Evolutionary conservation across 2,329 filamentous ascomycete genomes (phyloP).

Genomic region (Aspergillus caelatus): DNA sequence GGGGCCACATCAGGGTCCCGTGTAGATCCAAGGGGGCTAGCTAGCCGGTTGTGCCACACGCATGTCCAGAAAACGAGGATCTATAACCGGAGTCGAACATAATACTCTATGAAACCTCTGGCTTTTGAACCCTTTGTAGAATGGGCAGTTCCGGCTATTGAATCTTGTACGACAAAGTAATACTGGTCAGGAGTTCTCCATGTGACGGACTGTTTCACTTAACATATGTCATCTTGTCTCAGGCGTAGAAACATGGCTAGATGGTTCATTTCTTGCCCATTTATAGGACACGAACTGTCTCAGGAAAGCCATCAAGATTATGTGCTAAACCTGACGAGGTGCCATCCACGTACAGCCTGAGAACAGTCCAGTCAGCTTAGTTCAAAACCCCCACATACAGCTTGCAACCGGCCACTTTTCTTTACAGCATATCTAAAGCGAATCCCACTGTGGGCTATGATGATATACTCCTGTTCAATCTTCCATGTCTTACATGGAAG

Average conservation of each 20-base stretch:
- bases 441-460: neutral
- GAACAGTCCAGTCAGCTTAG: neutral
- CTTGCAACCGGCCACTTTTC: neutral
- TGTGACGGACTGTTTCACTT: neutral
- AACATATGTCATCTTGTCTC: neutral
- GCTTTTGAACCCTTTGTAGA: neutral
- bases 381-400: neutral
- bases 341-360: constrained; percentile 5
- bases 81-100: neutral
- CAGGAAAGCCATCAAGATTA: neutral
- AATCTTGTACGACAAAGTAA: neutral
- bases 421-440: neutral
- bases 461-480: too few species aligned
- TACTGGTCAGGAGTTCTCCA: neutral
- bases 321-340: neutral
- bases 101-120: neutral
- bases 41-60: neutral
- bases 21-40: neutral
- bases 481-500: too few species aligned
- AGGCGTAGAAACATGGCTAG: neutral
- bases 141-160: neutral
- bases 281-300: too few species aligned
- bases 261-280: neutral
- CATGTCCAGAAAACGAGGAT: neutral
- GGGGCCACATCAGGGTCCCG: neutral